Conservation (phyloP, 148 eudicot genomes). For the Amaranthus hypochondriacus region DNA sequence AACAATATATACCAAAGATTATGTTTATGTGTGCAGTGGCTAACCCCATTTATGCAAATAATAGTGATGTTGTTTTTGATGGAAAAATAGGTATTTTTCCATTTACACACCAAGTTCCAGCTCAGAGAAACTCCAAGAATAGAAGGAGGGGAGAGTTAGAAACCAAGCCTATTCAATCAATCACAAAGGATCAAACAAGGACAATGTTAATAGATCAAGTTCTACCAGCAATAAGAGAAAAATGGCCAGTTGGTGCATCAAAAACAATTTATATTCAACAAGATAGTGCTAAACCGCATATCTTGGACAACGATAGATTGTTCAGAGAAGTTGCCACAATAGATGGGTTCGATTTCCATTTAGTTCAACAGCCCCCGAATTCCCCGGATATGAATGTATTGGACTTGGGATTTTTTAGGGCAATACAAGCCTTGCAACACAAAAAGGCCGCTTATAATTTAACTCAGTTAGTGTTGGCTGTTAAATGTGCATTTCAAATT, state of each 20-base stretch:
- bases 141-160: background rate
- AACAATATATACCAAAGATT: background rate
- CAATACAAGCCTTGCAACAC: background rate
- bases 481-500: no score
- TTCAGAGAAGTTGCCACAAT: background rate
- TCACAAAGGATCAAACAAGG: background rate
- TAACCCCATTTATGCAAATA: background rate
- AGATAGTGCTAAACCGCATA: background rate
- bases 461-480: no score
- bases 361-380: background rate
- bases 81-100: background rate
- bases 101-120: background rate
- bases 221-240: background rate
- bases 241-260: background rate
- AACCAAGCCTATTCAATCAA: background rate
- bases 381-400: background rate
- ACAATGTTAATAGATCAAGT: background rate
- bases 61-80: background rate
- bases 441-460: no score
- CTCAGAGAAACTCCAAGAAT: background rate
- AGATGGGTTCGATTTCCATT: background rate
- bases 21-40: background rate
- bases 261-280: background rate
- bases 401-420: constrained; percentile 1
- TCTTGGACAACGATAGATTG: background rate